phyloP scores from a whole-genome alignment of 768 basidiomycete species.

The Leccinum boreale region DNA sequence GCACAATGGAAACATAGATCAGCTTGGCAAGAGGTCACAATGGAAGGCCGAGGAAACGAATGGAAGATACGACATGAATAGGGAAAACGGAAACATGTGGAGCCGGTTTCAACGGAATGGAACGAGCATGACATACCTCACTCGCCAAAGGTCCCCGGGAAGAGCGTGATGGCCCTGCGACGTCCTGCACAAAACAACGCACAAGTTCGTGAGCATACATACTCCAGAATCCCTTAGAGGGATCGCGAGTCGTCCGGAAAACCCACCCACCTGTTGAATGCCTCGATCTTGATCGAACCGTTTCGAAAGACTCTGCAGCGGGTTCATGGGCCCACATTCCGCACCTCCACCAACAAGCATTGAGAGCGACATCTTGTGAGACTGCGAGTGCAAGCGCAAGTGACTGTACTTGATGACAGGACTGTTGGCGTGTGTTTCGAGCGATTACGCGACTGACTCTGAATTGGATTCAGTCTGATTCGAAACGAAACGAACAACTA shows the following conservation, averaged over 20 bases:
- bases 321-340: conserved; percentile 85
- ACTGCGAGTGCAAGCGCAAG: neutral
- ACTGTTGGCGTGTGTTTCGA: neutral
- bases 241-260: conserved; percentile 7
- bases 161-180: conserved; percentile 53
- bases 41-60: neutral
- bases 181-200: conserved; percentile 47
- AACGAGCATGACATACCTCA: conserved; percentile 42
- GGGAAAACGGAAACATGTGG: conserved; percentile 7
- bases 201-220: neutral
- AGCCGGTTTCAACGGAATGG: conserved; percentile 4
- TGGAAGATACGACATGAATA: neutral
- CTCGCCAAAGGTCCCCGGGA: conserved; percentile 42
- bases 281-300: conserved; percentile 78
- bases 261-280: conserved; percentile 61
- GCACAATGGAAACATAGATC: neutral
- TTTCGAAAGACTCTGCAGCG: conserved; percentile 76
- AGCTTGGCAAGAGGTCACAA: neutral
- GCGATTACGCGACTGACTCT: neutral
- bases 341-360: conserved; percentile 63
- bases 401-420: neutral
- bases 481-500: neutral
- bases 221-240: neutral
- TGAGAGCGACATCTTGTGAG: conserved; percentile 61
- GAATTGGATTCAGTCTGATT: neutral